Evolutionary conservation across 257 asterid genomes (phyloP).

Genomic region (Plantago ovata): DNA sequence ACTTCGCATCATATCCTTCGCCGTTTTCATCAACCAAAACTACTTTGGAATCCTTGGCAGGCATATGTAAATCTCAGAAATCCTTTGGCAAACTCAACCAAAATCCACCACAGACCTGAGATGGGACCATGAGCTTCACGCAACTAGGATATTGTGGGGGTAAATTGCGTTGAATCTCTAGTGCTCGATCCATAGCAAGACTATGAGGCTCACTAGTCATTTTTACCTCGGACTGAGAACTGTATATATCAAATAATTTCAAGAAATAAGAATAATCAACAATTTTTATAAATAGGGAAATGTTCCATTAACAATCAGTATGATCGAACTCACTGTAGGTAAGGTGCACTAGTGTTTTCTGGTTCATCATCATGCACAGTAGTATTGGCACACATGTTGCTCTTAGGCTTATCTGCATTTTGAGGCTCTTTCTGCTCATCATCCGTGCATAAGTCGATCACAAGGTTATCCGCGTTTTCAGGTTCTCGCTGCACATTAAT

Average conservation of each 20-base stretch:
- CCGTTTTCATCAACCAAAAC: conserved; percentile 50
- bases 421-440: no score
- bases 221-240: conserved; percentile 19
- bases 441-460: no score
- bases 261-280: background rate
- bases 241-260: background rate
- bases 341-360: background rate
- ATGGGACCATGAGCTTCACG: conserved; percentile 41
- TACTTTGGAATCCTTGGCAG: conserved; percentile 30
- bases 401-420: no score
- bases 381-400: background rate
- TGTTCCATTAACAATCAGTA: conserved; percentile 4
- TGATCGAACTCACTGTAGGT: conserved; percentile 21
- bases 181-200: conserved; percentile 28
- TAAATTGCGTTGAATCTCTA: conserved; percentile 39
- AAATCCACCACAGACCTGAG: conserved; percentile 60
- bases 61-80: conserved; percentile 50
- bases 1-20: conserved; percentile 28
- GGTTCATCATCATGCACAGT: background rate
- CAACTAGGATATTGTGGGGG: conserved; percentile 37
- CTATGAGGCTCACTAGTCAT: background rate
- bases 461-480: background rate
- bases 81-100: conserved; percentile 67
- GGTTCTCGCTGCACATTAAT: conserved; percentile 22
- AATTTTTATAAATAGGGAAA: background rate